Evolutionary conservation across 106 monocot species (phyloP), one percentile per base, ranked within the genome.

Genomic region (Acanthochlamys bracteata): DNA sequence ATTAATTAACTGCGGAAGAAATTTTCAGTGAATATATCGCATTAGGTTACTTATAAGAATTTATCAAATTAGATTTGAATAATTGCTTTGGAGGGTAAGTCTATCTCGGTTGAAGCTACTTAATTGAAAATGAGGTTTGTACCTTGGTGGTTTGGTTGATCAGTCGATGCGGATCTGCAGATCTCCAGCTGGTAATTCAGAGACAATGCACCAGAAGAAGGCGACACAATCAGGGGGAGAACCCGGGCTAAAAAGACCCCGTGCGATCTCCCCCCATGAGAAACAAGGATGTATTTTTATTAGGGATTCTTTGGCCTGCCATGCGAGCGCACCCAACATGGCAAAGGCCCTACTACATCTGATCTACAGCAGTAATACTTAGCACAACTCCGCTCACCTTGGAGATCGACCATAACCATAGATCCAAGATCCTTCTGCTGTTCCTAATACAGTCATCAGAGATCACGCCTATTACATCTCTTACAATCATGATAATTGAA

Each of bases 221-320:
- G 59, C 11, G 21, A 9, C 51, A 51, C 24, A 10, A 8, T 20
- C 7, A 11, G 46, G 24, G 47, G 75, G 75, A 75, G 80, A 80
- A 71, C 80, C 80, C 70, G 66, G 75, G 75, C 66, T 24, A 33
- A 42, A 47, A 69, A 69, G 64, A 53, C 70, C 75, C 80, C 80
- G 66, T 80, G 71, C 80, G 64, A 41, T 41, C 61, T 61, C 61
- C 61, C 61, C 61, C 61, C 0, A 4, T 3, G 21, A 14, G 41
- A 40, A 39, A 15, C 39, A 10, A 61, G 41, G 41, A 1, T 13
- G 1, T n/a, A 40, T 17, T 61, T 61, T 61, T 61, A 61, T 61
- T 61, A 40, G 41, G 41, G 17, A 11, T 11, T 20, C 25, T 40
- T 40, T 41, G 61, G 41, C 61, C 61, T 61, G 61, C 61, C 61